These are phyloP conservation scores for Ichthyophthirius multifiliis DNA, from an alignment of 169 alveolate genomes.

Conservation along the genomic window DNA sequence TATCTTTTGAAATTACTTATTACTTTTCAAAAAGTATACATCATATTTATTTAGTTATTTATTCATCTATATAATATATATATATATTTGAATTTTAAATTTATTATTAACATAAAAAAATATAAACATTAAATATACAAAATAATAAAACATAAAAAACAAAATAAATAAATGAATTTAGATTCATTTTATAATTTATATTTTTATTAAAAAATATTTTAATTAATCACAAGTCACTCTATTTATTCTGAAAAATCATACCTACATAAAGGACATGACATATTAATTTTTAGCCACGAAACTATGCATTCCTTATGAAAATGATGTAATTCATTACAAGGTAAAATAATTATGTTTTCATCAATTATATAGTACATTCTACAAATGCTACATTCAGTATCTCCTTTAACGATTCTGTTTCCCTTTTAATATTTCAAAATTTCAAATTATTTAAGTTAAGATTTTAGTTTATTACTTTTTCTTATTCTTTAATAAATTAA, in stretches of 20 bases:
- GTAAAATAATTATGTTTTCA: slow-evolving; percentile 12
- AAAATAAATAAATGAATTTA: no score
- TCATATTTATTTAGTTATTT: no score
- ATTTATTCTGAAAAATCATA: background rate
- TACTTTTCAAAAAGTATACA: no score
- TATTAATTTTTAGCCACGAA: slow-evolving; percentile 39
- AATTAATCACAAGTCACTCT: no score
- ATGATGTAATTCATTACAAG: slow-evolving; percentile 44
- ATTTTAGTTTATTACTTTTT: background rate
- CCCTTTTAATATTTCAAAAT: background rate
- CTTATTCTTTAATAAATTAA: background rate
- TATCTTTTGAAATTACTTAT: no score
- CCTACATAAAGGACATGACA: slow-evolving; percentile 44
- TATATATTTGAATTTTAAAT: no score
- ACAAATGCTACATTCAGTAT: slow-evolving; percentile 23
- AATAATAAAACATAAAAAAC: no score
- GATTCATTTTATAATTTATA: no score
- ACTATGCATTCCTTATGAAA: slow-evolving; percentile 45
- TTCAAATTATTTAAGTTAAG: background rate
- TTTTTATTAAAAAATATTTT: no score
- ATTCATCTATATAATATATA: no score
- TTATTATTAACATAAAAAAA: no score
- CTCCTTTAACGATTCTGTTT: slow-evolving; percentile 27
- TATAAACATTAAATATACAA: no score
- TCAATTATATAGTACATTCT: slow-evolving; percentile 1